A percentile compares a stretch with the other conserved stretches of the same genome.
Evolutionary conservation across 371 early-diverging fungal genomes (phyloP).

Genomic region (Gilbertella persicaria): DNA sequence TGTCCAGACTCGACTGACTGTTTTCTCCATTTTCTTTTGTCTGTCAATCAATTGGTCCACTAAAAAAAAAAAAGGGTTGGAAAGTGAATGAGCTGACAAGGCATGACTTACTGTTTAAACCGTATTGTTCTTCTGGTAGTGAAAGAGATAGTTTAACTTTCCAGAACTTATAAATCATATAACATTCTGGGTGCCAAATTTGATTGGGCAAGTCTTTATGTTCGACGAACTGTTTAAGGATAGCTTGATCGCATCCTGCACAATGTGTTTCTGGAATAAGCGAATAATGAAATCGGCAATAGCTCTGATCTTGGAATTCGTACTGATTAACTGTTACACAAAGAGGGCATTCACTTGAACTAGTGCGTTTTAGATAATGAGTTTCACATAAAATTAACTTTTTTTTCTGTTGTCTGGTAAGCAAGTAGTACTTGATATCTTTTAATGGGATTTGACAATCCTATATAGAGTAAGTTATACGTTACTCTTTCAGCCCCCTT

Average conservation of each 20-base stretch:
- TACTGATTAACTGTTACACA: constrained; percentile 63
- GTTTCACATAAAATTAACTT: constrained; percentile 29
- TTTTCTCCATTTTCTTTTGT: constrained; percentile 64
- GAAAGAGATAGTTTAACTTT: constrained; percentile 63
- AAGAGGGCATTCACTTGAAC: constrained; percentile 12
- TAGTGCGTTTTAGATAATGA: constrained; percentile 23
- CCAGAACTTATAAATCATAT: constrained; percentile 90
- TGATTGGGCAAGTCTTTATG: constrained; percentile 68
- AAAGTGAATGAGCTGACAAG: background rate
- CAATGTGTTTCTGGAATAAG: constrained; percentile 83
- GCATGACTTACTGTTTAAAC: constrained; percentile 1
- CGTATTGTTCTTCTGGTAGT: background rate
- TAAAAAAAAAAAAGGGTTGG: background rate
- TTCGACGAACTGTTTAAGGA: constrained; percentile 93
- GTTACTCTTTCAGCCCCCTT: constrained; percentile 2
- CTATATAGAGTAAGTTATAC: constrained; percentile 10
- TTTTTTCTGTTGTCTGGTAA: constrained; percentile 6
- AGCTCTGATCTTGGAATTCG: constrained; percentile 84
- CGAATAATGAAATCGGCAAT: constrained; percentile 92
- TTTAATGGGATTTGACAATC: constrained; percentile 29
- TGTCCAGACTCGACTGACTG: constrained; percentile 86
- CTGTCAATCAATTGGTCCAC: constrained; percentile 34
- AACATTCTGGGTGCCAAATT: constrained; percentile 98
- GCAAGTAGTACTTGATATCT: constrained; percentile 23
- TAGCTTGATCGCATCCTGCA: constrained; percentile 90